Base-by-base conservation (phyloP, 345 rosid genomes). In the Melaleuca alternifolia region DNA sequence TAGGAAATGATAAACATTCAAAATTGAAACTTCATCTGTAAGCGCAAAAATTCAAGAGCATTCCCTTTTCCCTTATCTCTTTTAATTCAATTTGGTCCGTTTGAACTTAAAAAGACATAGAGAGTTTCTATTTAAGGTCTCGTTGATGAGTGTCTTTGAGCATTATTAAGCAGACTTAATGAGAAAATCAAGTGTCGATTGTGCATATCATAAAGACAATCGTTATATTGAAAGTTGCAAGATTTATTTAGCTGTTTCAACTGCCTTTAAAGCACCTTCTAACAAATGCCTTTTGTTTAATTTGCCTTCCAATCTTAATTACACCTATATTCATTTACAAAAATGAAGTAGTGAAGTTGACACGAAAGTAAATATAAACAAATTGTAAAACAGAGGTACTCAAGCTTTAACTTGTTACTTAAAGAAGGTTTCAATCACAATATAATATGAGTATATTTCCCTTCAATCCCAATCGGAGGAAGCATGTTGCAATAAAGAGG, bases 401-500 rank as follows among this genome's bases (percentile, higher is more conserved):
- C 79, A 33, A 15, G 33, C 46, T 65, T 16, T 21, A 54, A 8
- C n/a, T 65, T 33, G 18, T 33, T 33, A 46, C 79, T 65, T 65
- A 65, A 65, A 65, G 79, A 21, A 33, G 79, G 24, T 65, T 33
- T 33, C 4, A 46, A 16, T 65, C 33, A 33, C 46, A 33, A 65
- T 65, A 2, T 65, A 65, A 65, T 33, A 33, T 65, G 79, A 65
- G 79, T 65, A 65, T 65, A 65, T 65, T 65, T 33, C 18, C 79
- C 41, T 65, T 65, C 46, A 65, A 65, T 65, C 79, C 24, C 24
- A 33, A 65, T 65, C 46, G 24, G 79, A 33, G 79, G 41, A 4
- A 33, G 33, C 24, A 87, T 85, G 94, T 85, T 84, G 92, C 89
- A 71, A 89, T 95, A 87, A 94, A 91, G 92, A 94, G 88, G 88